Evolutionary conservation across 2,329 filamentous ascomycete genomes (phyloP).

Genomic region (Aspergillus quadricinctus): DNA sequence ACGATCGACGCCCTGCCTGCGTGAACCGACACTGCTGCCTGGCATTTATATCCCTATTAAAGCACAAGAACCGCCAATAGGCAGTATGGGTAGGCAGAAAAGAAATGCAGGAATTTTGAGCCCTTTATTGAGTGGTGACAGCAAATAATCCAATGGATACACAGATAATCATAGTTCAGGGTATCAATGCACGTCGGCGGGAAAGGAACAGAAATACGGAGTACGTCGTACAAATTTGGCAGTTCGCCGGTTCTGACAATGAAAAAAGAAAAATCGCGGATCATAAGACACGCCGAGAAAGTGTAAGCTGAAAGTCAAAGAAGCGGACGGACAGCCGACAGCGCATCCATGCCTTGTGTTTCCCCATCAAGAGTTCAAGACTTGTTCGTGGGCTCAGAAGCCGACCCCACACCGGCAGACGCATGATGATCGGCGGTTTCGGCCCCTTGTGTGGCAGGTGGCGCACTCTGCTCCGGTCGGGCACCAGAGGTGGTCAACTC

Average conservation of each 20-base stretch:
- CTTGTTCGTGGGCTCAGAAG: conserved; percentile 18
- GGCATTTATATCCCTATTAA: background rate
- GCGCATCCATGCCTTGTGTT: background rate
- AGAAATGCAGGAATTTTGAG: background rate
- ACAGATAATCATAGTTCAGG: background rate
- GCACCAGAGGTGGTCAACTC: conserved; percentile 20
- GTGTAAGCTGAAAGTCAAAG: background rate
- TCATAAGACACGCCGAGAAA: background rate
- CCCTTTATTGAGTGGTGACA: background rate
- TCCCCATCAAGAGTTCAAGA: conserved; percentile 19
- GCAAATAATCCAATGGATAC: background rate
- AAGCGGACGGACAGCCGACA: background rate
- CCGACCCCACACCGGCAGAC: conserved; percentile 9
- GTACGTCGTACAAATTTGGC: background rate
- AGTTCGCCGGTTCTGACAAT: background rate
- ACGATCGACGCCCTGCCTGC: background rate
- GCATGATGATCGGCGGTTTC: conserved; percentile 8
- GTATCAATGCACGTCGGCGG: background rate
- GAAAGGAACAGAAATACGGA: background rate
- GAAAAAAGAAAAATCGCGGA: background rate
- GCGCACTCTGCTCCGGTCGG: conserved; percentile 5
- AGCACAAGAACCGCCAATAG: background rate
- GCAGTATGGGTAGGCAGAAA: background rate
- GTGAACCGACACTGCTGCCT: background rate
- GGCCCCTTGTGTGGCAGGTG: conserved; percentile 5